Conservation (phyloP, 768 basidiomycete species). For the Leccinum variicolor region DNA sequence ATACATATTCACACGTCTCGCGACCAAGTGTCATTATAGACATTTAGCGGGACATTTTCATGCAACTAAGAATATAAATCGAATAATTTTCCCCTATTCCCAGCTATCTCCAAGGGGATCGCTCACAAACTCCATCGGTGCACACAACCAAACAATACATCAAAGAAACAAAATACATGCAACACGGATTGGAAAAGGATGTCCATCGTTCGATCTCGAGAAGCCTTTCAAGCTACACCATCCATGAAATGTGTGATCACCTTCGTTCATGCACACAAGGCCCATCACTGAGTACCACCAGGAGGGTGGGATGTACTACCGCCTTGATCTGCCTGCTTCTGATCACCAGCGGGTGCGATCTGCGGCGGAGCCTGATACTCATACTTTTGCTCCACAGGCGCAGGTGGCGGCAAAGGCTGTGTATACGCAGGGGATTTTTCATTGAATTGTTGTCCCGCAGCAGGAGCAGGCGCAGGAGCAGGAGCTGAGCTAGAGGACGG, state of each 20-base stretch:
- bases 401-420: not conserved
- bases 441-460: not conserved
- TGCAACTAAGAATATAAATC: not conserved
- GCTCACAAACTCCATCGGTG: not conserved
- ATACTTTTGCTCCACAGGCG: not conserved
- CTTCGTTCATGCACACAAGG: too few relatives aligned
- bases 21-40: not conserved
- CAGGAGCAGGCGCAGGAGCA: not conserved
- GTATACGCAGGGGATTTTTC: not conserved
- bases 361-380: not conserved
- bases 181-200: not conserved
- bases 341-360: not conserved
- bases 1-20: not conserved
- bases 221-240: not conserved
- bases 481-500: not conserved
- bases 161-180: not conserved
- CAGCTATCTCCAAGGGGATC: not conserved
- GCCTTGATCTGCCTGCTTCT: slow-evolving; percentile 6
- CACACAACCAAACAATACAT: not conserved
- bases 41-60: too few relatives aligned
- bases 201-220: not conserved
- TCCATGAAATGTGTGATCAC: not conserved
- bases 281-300: not conserved
- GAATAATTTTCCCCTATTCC: not conserved
- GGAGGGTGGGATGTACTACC: not conserved